Conservation (phyloP, 2,329 filamentous ascomycete genomes). For the Phaeomoniella chlamydospora region DNA sequence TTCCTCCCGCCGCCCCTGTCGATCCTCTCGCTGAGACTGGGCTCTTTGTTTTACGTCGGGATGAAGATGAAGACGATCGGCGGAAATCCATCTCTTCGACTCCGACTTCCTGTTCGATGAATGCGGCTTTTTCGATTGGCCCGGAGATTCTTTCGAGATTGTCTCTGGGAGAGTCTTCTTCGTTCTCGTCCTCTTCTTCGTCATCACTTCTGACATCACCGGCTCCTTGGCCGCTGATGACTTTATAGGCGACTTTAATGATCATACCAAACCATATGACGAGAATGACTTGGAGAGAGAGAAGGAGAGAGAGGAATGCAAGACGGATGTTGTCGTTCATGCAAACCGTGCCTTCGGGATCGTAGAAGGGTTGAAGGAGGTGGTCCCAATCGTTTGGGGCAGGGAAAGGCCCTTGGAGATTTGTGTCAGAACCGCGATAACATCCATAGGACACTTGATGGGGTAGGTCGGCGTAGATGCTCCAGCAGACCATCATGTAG, state of each 20-base stretch:
- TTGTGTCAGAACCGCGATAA: constrained; percentile 46
- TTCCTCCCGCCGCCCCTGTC: constrained; percentile 3
- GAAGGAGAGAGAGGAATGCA: constrained; percentile 61
- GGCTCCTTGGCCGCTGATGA: constrained; percentile 60
- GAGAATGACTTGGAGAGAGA: constrained; percentile 66
- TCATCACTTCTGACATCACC: constrained; percentile 83
- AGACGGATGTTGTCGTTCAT: constrained; percentile 62
- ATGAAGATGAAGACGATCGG: too few species aligned
- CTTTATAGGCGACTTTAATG: constrained; percentile 63
- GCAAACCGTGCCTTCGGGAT: constrained; percentile 62
- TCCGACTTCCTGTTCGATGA: constrained; percentile 10
- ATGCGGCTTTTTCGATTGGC: constrained; percentile 4
- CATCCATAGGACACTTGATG: constrained; percentile 52
- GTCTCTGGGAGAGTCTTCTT: constrained; percentile 21
- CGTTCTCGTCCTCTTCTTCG: constrained; percentile 54
- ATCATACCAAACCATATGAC: constrained; percentile 88
- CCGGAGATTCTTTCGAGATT: constrained; percentile 1
- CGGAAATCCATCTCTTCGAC: constrained; percentile 8
- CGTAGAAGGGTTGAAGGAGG: constrained; percentile 58
- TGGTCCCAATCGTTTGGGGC: constrained; percentile 42
- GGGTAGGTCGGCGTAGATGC: constrained; percentile 55
- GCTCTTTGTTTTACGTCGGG: constrained; percentile 1
- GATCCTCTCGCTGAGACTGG: constrained; percentile 4
- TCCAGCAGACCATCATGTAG: constrained; percentile 70
- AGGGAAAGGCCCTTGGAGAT: constrained; percentile 39